phyloP scores from a whole-genome alignment of 108 stramenopile species.

The Tribonema minus region DNA sequence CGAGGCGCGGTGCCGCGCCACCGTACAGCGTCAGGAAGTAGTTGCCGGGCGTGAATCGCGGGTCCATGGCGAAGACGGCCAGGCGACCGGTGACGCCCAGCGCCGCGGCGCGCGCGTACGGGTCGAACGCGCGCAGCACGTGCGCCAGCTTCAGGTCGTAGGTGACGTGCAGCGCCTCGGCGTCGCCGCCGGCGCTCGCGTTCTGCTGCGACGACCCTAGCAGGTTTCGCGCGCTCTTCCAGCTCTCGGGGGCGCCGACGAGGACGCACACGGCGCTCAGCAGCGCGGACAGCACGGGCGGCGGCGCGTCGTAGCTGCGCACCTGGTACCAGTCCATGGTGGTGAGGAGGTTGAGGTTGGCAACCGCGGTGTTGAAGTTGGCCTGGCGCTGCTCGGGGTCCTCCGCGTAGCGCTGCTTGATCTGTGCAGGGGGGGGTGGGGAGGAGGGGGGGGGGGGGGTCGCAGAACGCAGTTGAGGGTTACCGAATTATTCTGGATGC shows the following conservation, averaged over 20 bases:
- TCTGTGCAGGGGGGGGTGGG: no score
- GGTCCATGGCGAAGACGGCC: conserved; percentile 23
- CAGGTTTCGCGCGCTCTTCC: conserved; percentile 34
- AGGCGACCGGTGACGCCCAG: conserved; percentile 12
- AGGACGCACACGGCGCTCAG: conserved; percentile 37
- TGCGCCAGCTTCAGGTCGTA: conserved; percentile 39
- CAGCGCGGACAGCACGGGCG: conserved; percentile 15
- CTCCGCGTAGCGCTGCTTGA: conserved; percentile 31
- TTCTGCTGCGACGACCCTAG: conserved; percentile 25
- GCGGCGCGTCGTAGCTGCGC: conserved; percentile 32
- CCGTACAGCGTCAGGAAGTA: conserved; percentile 31
- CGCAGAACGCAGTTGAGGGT: no score
- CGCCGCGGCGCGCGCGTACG: conserved; percentile 23
- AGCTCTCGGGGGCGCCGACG: conserved; percentile 27
- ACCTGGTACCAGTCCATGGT: conserved; percentile 29
- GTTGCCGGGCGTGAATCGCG: conserved; percentile 14
- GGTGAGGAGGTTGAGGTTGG: conserved; percentile 2
- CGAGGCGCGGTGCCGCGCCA: conserved; percentile 11
- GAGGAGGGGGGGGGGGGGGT: no score
- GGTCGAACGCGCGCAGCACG: conserved; percentile 23
- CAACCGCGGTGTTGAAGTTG: conserved; percentile 1
- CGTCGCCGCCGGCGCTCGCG: conserved; percentile 18
- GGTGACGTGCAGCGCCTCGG: conserved; percentile 8
- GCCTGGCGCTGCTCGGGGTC: neutral
- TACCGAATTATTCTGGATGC: no score